phyloP scores from a whole-genome alignment of 2,329 filamentous ascomycete species.

The Albophoma yamanashiensis region DNA sequence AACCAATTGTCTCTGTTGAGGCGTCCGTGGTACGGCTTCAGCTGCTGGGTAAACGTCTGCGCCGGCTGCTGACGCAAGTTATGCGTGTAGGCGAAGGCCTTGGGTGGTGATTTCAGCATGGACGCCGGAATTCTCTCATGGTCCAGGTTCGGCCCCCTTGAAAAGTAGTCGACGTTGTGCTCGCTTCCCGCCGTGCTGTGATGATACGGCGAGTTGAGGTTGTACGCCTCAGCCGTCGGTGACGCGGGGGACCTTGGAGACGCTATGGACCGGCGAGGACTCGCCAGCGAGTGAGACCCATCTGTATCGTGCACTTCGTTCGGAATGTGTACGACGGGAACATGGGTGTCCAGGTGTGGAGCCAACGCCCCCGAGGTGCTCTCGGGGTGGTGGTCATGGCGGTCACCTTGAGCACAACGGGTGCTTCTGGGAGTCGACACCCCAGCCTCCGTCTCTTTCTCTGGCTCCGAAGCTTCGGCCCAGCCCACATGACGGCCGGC shows the following conservation, averaged over 20 bases:
- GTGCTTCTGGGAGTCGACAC: neutral
- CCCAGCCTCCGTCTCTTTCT: neutral
- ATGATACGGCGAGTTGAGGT: constrained; percentile 1
- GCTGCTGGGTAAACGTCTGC: constrained; percentile 62
- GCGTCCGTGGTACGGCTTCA: constrained; percentile 69
- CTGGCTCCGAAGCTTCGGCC: neutral
- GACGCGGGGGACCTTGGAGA: constrained; percentile 1
- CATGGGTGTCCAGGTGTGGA: constrained; percentile 1
- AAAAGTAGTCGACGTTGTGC: constrained; percentile 12
- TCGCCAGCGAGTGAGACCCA: neutral
- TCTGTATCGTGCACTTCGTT: neutral
- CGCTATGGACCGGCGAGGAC: neutral
- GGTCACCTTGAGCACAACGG: neutral
- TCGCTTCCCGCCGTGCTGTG: constrained; percentile 8
- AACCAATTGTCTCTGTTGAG: constrained; percentile 71
- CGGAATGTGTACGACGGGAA: constrained; percentile 1
- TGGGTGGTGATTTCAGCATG: constrained; percentile 20
- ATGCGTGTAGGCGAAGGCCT: constrained; percentile 53
- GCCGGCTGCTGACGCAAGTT: constrained; percentile 55
- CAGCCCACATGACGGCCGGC: neutral
- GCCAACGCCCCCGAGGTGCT: neutral
- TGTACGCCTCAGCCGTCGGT: neutral
- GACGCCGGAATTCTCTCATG: constrained; percentile 30
- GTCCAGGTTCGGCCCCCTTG: constrained; percentile 23
- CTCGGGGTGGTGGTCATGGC: neutral